Conservation (phyloP, 305 asterid genomes). For the Fraxinus sp. region DNA sequence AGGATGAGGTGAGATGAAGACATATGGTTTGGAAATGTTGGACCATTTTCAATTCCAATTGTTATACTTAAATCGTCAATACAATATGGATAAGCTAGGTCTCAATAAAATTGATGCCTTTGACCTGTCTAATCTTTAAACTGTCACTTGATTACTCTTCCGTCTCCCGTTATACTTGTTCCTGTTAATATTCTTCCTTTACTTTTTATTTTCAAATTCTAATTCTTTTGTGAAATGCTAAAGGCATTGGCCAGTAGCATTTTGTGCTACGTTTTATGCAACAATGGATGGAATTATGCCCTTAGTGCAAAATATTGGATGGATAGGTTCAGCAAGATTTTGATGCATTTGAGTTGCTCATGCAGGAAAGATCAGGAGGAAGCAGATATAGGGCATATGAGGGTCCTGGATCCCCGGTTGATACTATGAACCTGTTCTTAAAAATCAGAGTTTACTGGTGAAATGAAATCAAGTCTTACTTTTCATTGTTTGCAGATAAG, state of each 20-base stretch:
- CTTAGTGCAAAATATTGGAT: not conserved
- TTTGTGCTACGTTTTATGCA: not conserved
- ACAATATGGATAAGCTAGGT: not conserved
- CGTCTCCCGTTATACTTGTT: not conserved
- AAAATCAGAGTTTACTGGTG: constrained; percentile 8
- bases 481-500: constrained; percentile 54
- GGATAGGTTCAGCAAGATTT: constrained; percentile 6
- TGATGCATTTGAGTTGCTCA: constrained; percentile 32
- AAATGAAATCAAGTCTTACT: constrained; percentile 19
- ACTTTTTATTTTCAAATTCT: not conserved
- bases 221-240: not conserved
- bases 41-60: not conserved
- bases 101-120: not conserved
- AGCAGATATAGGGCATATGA: constrained; percentile 61
- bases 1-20: not conserved
- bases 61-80: not conserved
- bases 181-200: not conserved
- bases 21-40: not conserved
- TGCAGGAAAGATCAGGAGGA: constrained; percentile 76
- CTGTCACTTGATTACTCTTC: constrained; percentile 1
- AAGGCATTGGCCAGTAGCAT: not conserved
- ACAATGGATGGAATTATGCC: not conserved
- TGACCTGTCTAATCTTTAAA: not conserved
- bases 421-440: constrained; percentile 25
- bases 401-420: constrained; percentile 74